These are phyloP conservation scores for Zoysia pacifica DNA, from an alignment of 176 grass and related monocot species.

Conservation along the genomic window DNA sequence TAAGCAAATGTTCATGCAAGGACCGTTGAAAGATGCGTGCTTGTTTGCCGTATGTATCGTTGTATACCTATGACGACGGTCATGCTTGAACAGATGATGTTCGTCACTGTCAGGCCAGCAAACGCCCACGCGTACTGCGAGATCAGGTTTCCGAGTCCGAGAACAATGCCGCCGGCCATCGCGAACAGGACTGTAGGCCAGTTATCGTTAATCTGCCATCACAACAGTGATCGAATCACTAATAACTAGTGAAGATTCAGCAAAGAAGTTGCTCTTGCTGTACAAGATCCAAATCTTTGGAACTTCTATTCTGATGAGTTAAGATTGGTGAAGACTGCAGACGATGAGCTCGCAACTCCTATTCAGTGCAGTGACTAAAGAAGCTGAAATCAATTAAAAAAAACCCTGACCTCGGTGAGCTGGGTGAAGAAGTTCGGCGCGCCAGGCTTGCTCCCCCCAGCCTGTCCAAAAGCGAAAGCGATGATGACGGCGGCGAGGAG, in stretches of 20 bases:
- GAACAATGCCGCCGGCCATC: not conserved
- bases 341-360: no score
- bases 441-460: not conserved
- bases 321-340: no score
- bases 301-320: no score
- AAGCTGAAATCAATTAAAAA: no score
- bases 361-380: no score
- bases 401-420: not conserved
- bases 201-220: not conserved
- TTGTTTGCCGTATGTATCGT: no score
- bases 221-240: no score
- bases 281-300: no score
- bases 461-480: not conserved
- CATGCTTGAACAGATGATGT: not conserved
- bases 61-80: not conserved
- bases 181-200: not conserved
- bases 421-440: not conserved
- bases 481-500: not conserved
- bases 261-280: no score
- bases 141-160: not conserved
- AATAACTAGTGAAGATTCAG: no score
- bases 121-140: not conserved
- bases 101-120: not conserved
- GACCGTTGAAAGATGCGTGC: no score
- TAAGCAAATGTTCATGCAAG: no score